Evolutionary conservation across 257 asterid species (phyloP).

Genomic region (Linderniella brevidens): DNA sequence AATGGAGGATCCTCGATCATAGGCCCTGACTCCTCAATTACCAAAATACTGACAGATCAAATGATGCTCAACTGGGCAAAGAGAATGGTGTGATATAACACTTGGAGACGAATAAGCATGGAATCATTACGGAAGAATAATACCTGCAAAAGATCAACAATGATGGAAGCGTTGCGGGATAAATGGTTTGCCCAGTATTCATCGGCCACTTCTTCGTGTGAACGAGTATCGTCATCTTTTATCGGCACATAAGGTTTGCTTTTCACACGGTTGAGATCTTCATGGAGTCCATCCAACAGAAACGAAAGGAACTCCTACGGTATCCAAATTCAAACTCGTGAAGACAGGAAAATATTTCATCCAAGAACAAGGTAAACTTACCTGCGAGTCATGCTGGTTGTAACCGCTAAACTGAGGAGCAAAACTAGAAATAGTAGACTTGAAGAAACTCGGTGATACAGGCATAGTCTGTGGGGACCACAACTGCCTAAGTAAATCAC

Average conservation of each 20-base stretch:
- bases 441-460: slow-evolving; percentile 81
- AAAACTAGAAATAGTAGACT: slow-evolving; percentile 77
- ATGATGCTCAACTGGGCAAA: no score
- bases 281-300: slow-evolving; percentile 93
- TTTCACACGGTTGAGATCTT: slow-evolving; percentile 94
- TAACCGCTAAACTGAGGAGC: slow-evolving; percentile 97
- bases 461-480: slow-evolving; percentile 96
- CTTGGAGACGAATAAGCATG: no score
- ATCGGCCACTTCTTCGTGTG: slow-evolving; percentile 82
- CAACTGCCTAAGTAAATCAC: slow-evolving; percentile 74
- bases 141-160: slow-evolving; percentile 94
- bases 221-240: slow-evolving; percentile 72
- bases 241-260: slow-evolving; percentile 84
- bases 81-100: no score
- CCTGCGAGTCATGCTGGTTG: slow-evolving; percentile 97
- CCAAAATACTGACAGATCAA: no score
- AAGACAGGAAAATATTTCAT: slow-evolving; percentile 1
- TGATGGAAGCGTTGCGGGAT: slow-evolving; percentile 93
- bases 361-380: slow-evolving; percentile 19
- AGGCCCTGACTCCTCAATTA: no score
- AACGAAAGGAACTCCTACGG: slow-evolving; percentile 87
- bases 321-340: slow-evolving; percentile 5
- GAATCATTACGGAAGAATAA: slow-evolving; percentile 7
- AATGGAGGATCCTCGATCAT: no score
- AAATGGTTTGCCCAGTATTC: slow-evolving; percentile 88